A percentile compares a stretch with the other conserved stretches of the same genome.
These are phyloP conservation scores for Fusarium sp. DNA, from an alignment of 2,329 filamentous ascomycete species.

Conservation along the genomic window DNA sequence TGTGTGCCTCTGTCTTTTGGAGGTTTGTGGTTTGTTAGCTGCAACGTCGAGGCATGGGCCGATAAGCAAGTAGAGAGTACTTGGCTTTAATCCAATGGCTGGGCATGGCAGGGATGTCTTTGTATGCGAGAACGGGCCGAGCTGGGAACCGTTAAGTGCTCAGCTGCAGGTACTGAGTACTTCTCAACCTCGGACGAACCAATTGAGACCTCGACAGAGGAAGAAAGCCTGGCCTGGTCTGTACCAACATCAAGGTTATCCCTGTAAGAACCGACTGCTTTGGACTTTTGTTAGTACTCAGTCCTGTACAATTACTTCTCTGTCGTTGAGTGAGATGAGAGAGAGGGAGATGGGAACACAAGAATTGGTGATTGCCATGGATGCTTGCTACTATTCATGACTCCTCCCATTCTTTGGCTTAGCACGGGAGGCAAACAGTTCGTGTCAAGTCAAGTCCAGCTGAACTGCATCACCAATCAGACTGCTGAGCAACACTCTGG, in stretches of 20 bases:
- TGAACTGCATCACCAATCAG: conserved; percentile 31
- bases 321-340: not conserved
- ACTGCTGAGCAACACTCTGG: not conserved
- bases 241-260: conserved; percentile 27
- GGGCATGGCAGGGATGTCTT: conserved; percentile 15
- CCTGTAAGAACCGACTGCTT: not conserved
- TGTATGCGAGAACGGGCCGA: conserved; percentile 16
- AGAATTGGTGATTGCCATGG: not conserved
- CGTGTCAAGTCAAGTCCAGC: conserved; percentile 25
- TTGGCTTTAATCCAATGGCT: conserved; percentile 23
- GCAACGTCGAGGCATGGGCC: conserved; percentile 29
- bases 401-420: conserved; percentile 21
- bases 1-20: conserved; percentile 1
- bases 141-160: conserved; percentile 24
- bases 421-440: conserved; percentile 33
- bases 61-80: conserved; percentile 29
- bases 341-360: not conserved
- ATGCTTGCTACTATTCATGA: conserved; percentile 8
- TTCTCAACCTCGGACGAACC: not conserved
- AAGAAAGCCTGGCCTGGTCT: not conserved
- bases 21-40: conserved; percentile 8
- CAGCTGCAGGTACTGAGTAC: conserved; percentile 34
- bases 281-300: not conserved
- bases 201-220: not conserved
- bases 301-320: not conserved